Evolutionary conservation across 805 yeast genomes (phyloP).

Genomic region (Dipodascus albidus): DNA sequence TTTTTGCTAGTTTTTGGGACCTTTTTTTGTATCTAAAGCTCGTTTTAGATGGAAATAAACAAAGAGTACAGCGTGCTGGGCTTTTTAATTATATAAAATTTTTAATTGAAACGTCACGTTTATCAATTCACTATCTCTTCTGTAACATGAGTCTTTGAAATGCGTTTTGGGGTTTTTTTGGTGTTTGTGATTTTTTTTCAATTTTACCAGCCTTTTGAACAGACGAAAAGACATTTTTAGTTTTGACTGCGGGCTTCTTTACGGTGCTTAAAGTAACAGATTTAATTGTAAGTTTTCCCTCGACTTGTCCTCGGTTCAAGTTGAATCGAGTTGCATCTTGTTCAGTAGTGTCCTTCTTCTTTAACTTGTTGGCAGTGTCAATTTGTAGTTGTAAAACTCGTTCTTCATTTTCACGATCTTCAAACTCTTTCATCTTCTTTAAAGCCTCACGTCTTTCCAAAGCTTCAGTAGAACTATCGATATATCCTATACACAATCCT

Average conservation of each 20-base stretch:
- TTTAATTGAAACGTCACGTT: no score
- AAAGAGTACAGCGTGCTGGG: no score
- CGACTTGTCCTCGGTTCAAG: not conserved
- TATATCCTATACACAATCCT: constrained; percentile 37
- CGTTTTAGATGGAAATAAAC: no score
- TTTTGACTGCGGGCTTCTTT: constrained; percentile 1
- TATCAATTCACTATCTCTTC: constrained; percentile 4
- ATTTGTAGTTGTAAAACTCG: constrained; percentile 44
- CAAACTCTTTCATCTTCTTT: constrained; percentile 26
- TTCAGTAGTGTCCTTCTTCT: constrained; percentile 1
- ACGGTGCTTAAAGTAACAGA: not conserved
- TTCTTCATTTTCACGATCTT: constrained; percentile 37
- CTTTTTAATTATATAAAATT: no score
- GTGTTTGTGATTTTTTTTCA: not conserved
- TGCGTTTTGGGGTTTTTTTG: constrained; percentile 9
- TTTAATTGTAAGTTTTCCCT: not conserved
- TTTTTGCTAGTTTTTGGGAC: constrained; percentile 56
- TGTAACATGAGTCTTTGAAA: constrained; percentile 11
- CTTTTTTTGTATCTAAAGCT: constrained; percentile 11
- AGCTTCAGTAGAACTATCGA: constrained; percentile 44
- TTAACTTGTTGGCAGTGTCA: constrained; percentile 27
- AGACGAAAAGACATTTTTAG: not conserved
- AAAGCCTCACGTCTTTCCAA: constrained; percentile 30
- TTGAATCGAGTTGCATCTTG: not conserved
- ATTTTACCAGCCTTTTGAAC: not conserved